Percentiles rank a stretch among this genome's conserved stretches.
Conservation (phyloP, 768 basidiomycete genomes). For the Lyophyllum decastes region DNA sequence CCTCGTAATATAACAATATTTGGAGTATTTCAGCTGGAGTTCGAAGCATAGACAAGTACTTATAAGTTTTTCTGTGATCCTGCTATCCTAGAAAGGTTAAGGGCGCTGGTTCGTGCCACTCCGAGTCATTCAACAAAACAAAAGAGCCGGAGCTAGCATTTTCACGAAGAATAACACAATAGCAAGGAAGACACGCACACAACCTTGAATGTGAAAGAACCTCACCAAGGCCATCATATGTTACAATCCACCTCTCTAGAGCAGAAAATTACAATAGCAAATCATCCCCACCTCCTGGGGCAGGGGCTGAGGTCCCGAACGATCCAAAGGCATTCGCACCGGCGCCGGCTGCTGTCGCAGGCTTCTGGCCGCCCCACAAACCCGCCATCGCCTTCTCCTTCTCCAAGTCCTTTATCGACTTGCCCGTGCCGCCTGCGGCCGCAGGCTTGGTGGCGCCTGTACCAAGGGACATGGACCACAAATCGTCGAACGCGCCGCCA, state of each 20-base stretch:
- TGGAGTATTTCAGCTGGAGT: no score
- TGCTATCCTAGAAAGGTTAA: no score
- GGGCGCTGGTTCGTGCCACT: no score
- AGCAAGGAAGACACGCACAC: background rate
- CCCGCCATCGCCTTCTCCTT: constrained; percentile 82
- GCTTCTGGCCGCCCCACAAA: constrained; percentile 66
- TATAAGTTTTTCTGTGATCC: no score
- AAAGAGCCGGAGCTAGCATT: background rate
- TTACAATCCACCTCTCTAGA: background rate
- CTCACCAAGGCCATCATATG: background rate
- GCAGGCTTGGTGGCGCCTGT: constrained; percentile 39
- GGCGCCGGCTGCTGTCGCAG: constrained; percentile 2
- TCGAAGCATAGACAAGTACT: no score
- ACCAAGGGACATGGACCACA: constrained; percentile 85
- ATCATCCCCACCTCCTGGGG: constrained; percentile 39
- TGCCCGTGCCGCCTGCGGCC: constrained; percentile 33
- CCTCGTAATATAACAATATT: no score
- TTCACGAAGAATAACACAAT: background rate
- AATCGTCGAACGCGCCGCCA: constrained; percentile 75
- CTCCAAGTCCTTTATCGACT: constrained; percentile 89
- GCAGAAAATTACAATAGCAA: constrained; percentile 33
- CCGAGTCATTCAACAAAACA: background rate
- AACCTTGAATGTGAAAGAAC: background rate
- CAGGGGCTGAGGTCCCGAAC: constrained; percentile 26
- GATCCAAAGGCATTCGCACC: constrained; percentile 29